Conservation (phyloP, 345 rosid species). For the Hirschfeldia incana region DNA sequence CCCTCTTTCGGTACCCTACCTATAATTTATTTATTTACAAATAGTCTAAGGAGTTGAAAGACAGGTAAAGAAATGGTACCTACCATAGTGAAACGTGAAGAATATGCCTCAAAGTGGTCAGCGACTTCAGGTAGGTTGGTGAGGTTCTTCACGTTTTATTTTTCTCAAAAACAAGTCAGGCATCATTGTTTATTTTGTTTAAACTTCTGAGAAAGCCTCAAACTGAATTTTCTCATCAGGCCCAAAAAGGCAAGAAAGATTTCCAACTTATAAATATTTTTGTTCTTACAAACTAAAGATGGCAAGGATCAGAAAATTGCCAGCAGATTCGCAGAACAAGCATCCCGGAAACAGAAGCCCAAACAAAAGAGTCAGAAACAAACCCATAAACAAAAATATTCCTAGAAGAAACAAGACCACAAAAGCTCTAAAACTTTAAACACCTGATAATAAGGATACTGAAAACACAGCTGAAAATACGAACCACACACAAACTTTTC, state of each 20-base stretch:
- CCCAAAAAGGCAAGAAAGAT: slow-evolving; percentile 8
- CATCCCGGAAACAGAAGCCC: too few relatives aligned
- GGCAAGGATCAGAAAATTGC: too few relatives aligned
- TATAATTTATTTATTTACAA: background rate
- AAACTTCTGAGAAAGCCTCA: background rate
- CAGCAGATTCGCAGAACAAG: too few relatives aligned
- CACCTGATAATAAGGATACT: too few relatives aligned
- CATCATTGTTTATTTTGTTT: background rate
- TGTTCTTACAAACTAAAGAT: too few relatives aligned
- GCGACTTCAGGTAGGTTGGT: slow-evolving; percentile 34
- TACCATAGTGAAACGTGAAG: slow-evolving; percentile 35
- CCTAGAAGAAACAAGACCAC: too few relatives aligned
- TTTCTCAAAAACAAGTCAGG: slow-evolving; percentile 1
- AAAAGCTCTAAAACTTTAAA: too few relatives aligned
- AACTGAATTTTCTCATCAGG: background rate
- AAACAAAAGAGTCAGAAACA: too few relatives aligned
- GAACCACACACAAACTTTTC: too few relatives aligned
- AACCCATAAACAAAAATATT: too few relatives aligned
- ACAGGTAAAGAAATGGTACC: background rate
- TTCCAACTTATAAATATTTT: background rate
- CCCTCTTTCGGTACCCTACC: background rate
- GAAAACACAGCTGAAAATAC: too few relatives aligned
- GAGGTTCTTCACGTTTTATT: slow-evolving; percentile 30
- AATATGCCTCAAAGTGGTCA: slow-evolving; percentile 25
- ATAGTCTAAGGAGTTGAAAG: background rate